Evolutionary conservation across 306 rosid species (phyloP).

Genomic region (Acacia confusa): DNA sequence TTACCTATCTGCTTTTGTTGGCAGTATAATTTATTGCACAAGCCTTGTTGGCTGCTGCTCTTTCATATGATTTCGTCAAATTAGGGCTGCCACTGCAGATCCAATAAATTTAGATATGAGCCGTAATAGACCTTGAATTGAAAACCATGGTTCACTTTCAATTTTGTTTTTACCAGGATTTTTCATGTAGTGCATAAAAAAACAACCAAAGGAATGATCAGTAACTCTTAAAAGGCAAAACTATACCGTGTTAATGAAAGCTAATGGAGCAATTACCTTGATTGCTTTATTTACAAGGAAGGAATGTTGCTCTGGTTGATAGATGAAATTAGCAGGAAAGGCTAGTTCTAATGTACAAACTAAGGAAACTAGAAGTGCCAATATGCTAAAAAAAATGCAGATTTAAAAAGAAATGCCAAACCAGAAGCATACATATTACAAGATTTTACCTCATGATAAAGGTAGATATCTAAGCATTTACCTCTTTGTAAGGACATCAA

Average conservation of each 20-base stretch:
- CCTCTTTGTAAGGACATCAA: slow-evolving; percentile 94
- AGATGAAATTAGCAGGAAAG: background rate
- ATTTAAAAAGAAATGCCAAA: too few species aligned
- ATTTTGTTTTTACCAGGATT: background rate
- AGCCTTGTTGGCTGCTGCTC: slow-evolving; percentile 52
- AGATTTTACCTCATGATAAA: background rate
- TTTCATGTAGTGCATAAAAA: background rate
- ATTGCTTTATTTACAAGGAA: background rate
- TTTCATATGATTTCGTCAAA: slow-evolving; percentile 9
- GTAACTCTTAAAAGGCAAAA: background rate
- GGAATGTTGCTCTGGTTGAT: background rate
- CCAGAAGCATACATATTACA: background rate
- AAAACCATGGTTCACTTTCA: background rate
- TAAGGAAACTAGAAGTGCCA: background rate
- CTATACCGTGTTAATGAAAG: background rate
- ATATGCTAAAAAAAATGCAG: background rate
- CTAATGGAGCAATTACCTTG: background rate
- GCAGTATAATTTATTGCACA: slow-evolving; percentile 91
- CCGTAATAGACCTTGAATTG: background rate
- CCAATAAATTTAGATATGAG: slow-evolving; percentile 40
- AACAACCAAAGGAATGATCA: background rate
- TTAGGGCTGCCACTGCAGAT: slow-evolving; percentile 61
- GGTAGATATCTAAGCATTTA: slow-evolving; percentile 40
- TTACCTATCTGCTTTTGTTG: slow-evolving; percentile 88
- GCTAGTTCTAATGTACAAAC: background rate